phyloP scores from a whole-genome alignment of 2,329 filamentous ascomycete genomes.

The Ophiocordyceps camponoti-rufipedis region DNA sequence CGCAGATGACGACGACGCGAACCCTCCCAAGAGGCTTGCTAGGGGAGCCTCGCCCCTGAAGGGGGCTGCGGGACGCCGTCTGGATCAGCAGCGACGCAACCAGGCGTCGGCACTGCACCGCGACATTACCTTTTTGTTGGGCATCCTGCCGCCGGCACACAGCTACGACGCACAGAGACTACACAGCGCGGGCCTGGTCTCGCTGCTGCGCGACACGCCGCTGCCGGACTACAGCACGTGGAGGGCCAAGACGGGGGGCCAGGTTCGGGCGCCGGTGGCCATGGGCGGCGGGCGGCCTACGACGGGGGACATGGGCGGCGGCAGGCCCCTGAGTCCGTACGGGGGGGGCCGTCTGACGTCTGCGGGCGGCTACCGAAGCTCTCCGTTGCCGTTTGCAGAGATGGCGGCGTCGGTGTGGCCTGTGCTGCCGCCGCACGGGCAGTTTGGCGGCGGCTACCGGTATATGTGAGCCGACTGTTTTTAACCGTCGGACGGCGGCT shows the following conservation, averaged over 20 bases:
- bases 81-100: constrained; percentile 58
- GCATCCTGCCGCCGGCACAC: constrained; percentile 56
- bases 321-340: constrained; percentile 29
- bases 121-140: constrained; percentile 44
- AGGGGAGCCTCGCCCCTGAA: constrained; percentile 89
- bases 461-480: constrained; percentile 7
- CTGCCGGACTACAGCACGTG: constrained; percentile 43
- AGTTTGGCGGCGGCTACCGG: constrained; percentile 18
- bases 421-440: constrained; percentile 12
- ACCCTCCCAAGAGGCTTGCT: constrained; percentile 68
- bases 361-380: constrained; percentile 28
- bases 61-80: constrained; percentile 66
- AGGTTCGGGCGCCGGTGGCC: constrained; percentile 15
- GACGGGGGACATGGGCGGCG: constrained; percentile 22
- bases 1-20: constrained; percentile 52
- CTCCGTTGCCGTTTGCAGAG: constrained; percentile 21
- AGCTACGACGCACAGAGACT: constrained; percentile 56
- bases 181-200: constrained; percentile 51
- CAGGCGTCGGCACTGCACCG: constrained; percentile 54
- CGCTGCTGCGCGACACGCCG: constrained; percentile 48
- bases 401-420: constrained; percentile 11
- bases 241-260: constrained; percentile 24
- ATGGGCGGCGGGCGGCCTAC: constrained; percentile 19
- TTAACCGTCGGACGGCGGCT: too few relatives aligned
- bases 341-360: constrained; percentile 19